These are phyloP conservation scores for Trametes villosa DNA, from an alignment of 768 basidiomycete genomes.

Conservation along the genomic window DNA sequence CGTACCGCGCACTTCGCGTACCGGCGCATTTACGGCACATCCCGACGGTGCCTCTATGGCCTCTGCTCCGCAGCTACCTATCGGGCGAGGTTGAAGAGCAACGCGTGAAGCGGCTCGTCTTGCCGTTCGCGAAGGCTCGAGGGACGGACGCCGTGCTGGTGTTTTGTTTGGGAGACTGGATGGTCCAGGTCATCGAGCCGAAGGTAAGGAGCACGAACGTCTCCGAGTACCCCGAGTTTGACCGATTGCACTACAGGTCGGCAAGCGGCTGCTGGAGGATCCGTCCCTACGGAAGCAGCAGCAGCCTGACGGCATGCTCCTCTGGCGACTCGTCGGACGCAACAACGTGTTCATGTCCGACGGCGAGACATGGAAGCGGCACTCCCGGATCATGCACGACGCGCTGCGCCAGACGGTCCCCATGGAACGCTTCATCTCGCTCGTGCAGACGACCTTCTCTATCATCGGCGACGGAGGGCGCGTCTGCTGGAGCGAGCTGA, in stretches of 20 bases:
- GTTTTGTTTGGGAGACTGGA: slow-evolving; percentile 46
- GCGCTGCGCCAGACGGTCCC: slow-evolving; percentile 42
- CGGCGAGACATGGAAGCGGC: slow-evolving; percentile 43
- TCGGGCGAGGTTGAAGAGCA: slow-evolving; percentile 40
- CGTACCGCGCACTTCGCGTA: slow-evolving; percentile 6
- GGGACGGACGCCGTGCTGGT: slow-evolving; percentile 42
- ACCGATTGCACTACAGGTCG: not conserved
- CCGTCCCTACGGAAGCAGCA: slow-evolving; percentile 27
- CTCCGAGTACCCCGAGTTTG: not conserved
- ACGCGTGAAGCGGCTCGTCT: slow-evolving; percentile 39
- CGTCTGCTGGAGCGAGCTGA: slow-evolving; percentile 33
- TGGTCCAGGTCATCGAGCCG: slow-evolving; percentile 43
- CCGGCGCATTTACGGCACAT: slow-evolving; percentile 15
- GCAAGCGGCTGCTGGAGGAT: slow-evolving; percentile 8
- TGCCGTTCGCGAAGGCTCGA: slow-evolving; percentile 40
- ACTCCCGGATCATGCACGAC: slow-evolving; percentile 40
- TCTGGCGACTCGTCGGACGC: slow-evolving; percentile 41
- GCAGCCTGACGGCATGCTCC: slow-evolving; percentile 39
- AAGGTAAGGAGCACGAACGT: slow-evolving; percentile 29
- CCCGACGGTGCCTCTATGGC: slow-evolving; percentile 12
- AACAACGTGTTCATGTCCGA: slow-evolving; percentile 45
- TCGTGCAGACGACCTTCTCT: slow-evolving; percentile 39
- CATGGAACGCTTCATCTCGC: slow-evolving; percentile 37
- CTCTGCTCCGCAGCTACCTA: slow-evolving; percentile 10
- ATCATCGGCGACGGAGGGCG: slow-evolving; percentile 37